Evolutionary conservation across 306 rosid species (phyloP).

Genomic region (Pyrus betulifolia): DNA sequence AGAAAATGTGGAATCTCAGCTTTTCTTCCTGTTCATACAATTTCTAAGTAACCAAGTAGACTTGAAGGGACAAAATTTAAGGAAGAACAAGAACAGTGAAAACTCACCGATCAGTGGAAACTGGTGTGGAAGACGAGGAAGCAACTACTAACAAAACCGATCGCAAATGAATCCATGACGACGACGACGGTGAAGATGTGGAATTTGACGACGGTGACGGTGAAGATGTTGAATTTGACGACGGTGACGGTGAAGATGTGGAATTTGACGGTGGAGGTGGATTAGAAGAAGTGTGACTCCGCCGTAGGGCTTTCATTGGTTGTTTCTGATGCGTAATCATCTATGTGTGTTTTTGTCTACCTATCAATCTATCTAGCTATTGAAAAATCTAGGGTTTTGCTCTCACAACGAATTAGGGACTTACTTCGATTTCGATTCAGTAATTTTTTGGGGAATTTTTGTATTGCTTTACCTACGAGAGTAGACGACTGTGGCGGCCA

Average conservation of each 20-base stretch:
- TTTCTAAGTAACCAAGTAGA: background rate
- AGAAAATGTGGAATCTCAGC: background rate
- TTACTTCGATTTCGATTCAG: background rate
- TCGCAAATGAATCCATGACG: slow-evolving; percentile 24
- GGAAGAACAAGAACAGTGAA: background rate
- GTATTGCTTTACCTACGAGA: slow-evolving; percentile 17
- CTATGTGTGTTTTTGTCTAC: background rate
- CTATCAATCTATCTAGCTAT: background rate
- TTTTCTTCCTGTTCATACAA: background rate
- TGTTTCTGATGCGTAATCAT: slow-evolving; percentile 22
- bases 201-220: slow-evolving; percentile 15
- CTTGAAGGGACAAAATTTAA: background rate
- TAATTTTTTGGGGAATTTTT: background rate
- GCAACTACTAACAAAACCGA: slow-evolving; percentile 19
- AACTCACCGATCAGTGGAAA: slow-evolving; percentile 18
- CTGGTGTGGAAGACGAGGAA: slow-evolving; percentile 13
- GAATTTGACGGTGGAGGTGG: slow-evolving; percentile 16
- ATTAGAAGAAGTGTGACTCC: slow-evolving; percentile 22
- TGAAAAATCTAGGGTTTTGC: background rate
- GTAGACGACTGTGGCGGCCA: slow-evolving; percentile 33
- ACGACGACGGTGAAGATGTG: background rate
- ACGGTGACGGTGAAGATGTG: background rate
- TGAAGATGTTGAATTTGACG: background rate
- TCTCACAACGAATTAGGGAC: background rate
- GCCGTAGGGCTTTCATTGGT: slow-evolving; percentile 16